Conservation (phyloP, 1,139 yeast species). For the Diutina mesorugosa region DNA sequence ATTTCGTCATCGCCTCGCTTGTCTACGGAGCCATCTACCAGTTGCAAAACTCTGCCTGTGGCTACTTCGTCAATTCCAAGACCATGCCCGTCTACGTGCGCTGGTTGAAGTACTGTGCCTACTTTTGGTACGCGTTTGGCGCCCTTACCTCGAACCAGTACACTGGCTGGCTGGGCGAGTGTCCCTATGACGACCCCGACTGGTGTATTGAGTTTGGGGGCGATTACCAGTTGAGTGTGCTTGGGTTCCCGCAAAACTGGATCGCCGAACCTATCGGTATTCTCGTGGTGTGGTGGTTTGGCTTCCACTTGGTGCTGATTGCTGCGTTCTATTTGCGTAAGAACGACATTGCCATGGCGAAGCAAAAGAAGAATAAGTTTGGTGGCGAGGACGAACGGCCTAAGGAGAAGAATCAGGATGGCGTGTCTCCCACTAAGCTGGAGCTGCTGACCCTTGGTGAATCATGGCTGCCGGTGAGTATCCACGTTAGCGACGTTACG, state of each 20-base stretch:
- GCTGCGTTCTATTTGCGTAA: slow-evolving; percentile 31
- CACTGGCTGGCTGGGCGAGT: not conserved
- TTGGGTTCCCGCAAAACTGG: slow-evolving; percentile 21
- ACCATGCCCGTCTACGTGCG: slow-evolving; percentile 2
- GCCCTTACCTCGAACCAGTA: not conserved
- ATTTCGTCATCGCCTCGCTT: not conserved
- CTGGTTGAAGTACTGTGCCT: not conserved
- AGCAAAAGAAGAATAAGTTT: slow-evolving; percentile 21
- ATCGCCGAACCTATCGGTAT: slow-evolving; percentile 52
- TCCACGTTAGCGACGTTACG: not conserved
- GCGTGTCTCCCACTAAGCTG: not conserved
- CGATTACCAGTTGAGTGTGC: not conserved
- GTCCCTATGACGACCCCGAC: not conserved
- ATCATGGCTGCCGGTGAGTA: not conserved
- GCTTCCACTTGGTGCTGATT: slow-evolving; percentile 37
- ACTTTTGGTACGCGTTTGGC: slow-evolving; percentile 1
- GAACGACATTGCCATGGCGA: slow-evolving; percentile 42
- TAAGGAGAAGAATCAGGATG: not conserved
- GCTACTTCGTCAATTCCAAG: not conserved
- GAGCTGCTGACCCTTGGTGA: not conserved
- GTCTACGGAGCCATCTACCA: slow-evolving; percentile 1
- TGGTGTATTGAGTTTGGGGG: not conserved
- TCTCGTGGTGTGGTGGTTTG: slow-evolving; percentile 45
- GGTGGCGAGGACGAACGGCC: slow-evolving; percentile 12
- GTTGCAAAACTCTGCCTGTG: slow-evolving; percentile 1